Evolutionary conservation across 2,329 filamentous ascomycete species (phyloP).

Genomic region (Neopestalotiopsis clavispora): DNA sequence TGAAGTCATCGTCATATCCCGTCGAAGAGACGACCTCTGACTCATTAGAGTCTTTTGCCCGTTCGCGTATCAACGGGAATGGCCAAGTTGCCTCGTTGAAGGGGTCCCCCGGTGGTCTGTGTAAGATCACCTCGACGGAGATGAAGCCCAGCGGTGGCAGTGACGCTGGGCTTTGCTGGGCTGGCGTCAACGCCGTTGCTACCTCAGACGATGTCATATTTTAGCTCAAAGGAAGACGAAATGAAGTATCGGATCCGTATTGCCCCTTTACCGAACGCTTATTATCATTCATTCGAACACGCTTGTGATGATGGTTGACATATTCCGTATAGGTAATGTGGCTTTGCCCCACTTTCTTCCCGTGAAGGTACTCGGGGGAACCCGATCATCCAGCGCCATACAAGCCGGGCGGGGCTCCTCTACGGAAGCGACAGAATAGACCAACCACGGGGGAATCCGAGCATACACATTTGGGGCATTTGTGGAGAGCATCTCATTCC

Average conservation of each 20-base stretch:
- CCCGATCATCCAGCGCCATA: not conserved
- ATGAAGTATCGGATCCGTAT: too few relatives aligned
- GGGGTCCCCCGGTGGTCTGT: conserved; percentile 40
- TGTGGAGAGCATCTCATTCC: too few relatives aligned
- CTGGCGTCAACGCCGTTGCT: not conserved
- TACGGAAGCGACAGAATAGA: not conserved
- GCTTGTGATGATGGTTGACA: not conserved
- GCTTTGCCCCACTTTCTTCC: not conserved
- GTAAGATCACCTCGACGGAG: conserved; percentile 38
- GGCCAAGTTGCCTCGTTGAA: conserved; percentile 41
- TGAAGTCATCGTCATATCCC: conserved; percentile 37
- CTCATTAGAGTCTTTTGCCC: conserved; percentile 34
- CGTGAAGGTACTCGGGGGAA: not conserved
- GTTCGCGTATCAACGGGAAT: conserved; percentile 42
- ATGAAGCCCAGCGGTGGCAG: conserved; percentile 38
- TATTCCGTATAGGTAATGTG: not conserved
- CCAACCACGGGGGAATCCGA: not conserved
- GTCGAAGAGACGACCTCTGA: conserved; percentile 35
- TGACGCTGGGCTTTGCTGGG: not conserved
- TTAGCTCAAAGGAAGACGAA: too few relatives aligned
- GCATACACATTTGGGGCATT: not conserved
- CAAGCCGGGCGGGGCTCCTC: not conserved
- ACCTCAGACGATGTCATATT: not conserved
- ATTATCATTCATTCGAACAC: too few relatives aligned
- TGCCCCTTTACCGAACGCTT: too few relatives aligned